Evolutionary conservation across 208 protist species (phyloP).

Genomic region (Kentomonas sorsogonicus): DNA sequence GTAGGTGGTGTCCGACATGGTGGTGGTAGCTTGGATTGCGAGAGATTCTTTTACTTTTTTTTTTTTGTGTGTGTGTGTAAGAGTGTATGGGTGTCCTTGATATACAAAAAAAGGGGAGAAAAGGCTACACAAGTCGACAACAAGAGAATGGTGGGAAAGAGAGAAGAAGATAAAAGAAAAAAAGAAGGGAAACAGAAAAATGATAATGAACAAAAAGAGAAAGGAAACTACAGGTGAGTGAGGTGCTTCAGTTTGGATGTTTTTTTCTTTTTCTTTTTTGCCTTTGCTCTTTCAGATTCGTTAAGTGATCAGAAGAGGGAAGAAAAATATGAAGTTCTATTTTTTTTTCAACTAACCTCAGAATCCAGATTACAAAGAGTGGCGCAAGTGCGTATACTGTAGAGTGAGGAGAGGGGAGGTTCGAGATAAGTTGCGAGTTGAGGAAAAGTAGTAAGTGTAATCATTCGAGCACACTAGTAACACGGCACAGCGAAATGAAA

Average conservation of each 20-base stretch:
- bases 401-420: no score
- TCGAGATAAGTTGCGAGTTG: no score
- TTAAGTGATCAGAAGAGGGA: no score
- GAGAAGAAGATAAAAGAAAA: not conserved
- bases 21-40: not conserved
- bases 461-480: no score
- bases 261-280: not conserved
- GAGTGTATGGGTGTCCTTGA: constrained; percentile 7
- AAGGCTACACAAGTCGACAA: not conserved
- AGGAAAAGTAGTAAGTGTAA: no score
- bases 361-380: no score
- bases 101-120: constrained; percentile 6
- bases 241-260: no score
- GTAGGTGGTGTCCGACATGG: constrained; percentile 49
- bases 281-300: no score
- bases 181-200: not conserved
- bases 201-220: not conserved
- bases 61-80: constrained; percentile 14
- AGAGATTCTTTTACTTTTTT: not conserved
- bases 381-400: no score
- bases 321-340: no score
- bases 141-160: not conserved
- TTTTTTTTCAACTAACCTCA: no score
- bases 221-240: not conserved
- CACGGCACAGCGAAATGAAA: no score